Evolutionary conservation across 169 alveolate species (phyloP).

Genomic region (Babesia ovata): DNA sequence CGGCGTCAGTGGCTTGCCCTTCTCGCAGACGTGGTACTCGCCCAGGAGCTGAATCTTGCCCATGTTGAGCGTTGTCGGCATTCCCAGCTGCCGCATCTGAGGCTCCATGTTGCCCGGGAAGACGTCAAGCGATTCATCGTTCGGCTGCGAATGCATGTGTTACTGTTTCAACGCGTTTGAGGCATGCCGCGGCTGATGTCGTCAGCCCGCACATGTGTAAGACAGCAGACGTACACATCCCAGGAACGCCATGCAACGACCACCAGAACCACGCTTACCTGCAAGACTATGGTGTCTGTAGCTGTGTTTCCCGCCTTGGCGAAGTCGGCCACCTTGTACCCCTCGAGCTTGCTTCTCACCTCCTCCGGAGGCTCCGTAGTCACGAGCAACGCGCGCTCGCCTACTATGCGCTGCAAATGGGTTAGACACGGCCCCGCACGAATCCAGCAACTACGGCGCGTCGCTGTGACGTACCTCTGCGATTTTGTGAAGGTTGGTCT

Average conservation of each 20-base stretch:
- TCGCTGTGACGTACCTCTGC: constrained; percentile 48
- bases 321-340: constrained; percentile 54
- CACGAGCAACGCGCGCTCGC: constrained; percentile 62
- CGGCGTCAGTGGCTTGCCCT: constrained; percentile 52
- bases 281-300: constrained; percentile 42
- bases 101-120: constrained; percentile 72
- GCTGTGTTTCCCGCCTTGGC: constrained; percentile 57
- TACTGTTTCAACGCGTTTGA: background rate
- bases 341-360: constrained; percentile 46
- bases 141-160: constrained; percentile 21
- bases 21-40: constrained; percentile 55
- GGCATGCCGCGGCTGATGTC: background rate
- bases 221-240: background rate
- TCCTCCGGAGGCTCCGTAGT: constrained; percentile 57
- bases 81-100: constrained; percentile 57
- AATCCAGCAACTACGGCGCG: background rate
- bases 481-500: constrained; percentile 64
- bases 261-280: constrained; percentile 21
- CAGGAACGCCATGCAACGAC: background rate
- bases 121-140: constrained; percentile 26
- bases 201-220: background rate
- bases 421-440: background rate
- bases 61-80: constrained; percentile 63
- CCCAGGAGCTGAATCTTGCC: constrained; percentile 61
- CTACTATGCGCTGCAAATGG: constrained; percentile 22